phyloP scores from a whole-genome alignment of 2,329 filamentous ascomycete genomes.

The Orbilia blumenaviensis region DNA sequence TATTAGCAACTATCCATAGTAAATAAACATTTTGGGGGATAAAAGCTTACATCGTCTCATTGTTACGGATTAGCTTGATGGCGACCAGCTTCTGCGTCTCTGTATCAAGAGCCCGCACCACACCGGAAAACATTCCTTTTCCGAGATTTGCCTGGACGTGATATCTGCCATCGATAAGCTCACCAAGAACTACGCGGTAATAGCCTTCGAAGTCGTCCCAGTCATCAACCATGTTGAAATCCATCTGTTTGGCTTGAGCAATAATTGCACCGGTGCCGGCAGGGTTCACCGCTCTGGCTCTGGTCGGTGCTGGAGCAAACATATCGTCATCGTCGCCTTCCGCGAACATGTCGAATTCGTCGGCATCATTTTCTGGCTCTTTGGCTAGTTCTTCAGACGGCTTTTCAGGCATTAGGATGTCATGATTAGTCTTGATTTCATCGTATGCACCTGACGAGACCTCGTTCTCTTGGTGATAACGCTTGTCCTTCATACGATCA shows the following conservation, averaged over 20 bases:
- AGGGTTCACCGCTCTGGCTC: slow-evolving; percentile 62
- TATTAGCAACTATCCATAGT: slow-evolving; percentile 55
- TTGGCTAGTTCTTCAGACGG: slow-evolving; percentile 60
- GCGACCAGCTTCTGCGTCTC: slow-evolving; percentile 81
- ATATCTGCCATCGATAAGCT: slow-evolving; percentile 87
- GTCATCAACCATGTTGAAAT: slow-evolving; percentile 84
- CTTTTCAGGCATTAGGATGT: slow-evolving; percentile 57
- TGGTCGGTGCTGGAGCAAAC: slow-evolving; percentile 66
- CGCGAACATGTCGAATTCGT: slow-evolving; percentile 89
- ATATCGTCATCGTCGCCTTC: slow-evolving; percentile 74
- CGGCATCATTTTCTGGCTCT: slow-evolving; percentile 69
- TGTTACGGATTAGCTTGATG: slow-evolving; percentile 97
- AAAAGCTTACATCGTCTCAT: slow-evolving; percentile 76
- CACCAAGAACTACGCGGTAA: slow-evolving; percentile 92
- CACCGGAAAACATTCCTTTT: slow-evolving; percentile 94
- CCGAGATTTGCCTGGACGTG: slow-evolving; percentile 87
- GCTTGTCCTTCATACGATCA: slow-evolving; percentile 76
- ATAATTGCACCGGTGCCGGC: slow-evolving; percentile 65
- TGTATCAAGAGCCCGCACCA: slow-evolving; percentile 85
- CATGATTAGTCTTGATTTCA: slow-evolving; percentile 66
- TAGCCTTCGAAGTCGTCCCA: slow-evolving; percentile 95
- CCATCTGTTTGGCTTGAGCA: slow-evolving; percentile 68
- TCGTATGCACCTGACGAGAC: slow-evolving; percentile 68
- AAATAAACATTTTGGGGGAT: background rate
- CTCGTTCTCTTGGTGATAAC: slow-evolving; percentile 69